Percentiles rank a stretch among this genome's conserved stretches.
These are phyloP conservation scores for Mycena vulgaris DNA, from an alignment of 768 basidiomycete species.

Conservation along the genomic window DNA sequence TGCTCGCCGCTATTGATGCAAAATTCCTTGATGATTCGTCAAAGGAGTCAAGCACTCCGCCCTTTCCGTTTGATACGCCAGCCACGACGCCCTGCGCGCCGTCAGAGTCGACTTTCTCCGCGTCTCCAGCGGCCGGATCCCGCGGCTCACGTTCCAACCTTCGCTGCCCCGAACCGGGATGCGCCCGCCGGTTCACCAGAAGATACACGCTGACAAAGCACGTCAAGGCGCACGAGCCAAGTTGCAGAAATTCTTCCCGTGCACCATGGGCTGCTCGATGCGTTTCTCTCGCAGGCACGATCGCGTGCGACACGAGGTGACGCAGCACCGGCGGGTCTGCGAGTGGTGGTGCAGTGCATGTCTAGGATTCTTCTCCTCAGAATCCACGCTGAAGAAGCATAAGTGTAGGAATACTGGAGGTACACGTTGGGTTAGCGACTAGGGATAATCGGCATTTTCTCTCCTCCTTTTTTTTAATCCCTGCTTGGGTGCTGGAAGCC, in stretches of 20 bases:
- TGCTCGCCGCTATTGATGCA: neutral
- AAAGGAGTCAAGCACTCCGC: neutral
- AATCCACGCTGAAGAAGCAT: conserved; percentile 68
- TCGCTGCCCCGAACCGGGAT: conserved; percentile 64
- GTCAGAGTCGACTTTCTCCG: neutral
- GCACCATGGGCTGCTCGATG: conserved; percentile 69
- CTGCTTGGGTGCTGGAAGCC: too few species aligned
- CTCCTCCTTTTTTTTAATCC: too few species aligned
- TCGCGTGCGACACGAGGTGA: conserved; percentile 70
- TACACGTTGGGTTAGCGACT: conserved; percentile 55
- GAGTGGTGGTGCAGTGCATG: conserved; percentile 68
- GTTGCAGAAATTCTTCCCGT: conserved; percentile 47
- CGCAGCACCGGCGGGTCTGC: conserved; percentile 71
- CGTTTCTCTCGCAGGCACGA: conserved; percentile 72
- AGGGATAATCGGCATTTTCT: too few species aligned
- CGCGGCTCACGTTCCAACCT: conserved; percentile 44
- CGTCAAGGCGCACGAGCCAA: conserved; percentile 70
- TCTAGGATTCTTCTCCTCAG: conserved; percentile 67
- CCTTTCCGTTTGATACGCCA: neutral
- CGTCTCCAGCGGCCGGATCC: neutral
- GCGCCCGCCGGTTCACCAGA: conserved; percentile 65
- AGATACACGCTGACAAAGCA: conserved; percentile 71
- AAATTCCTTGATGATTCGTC: neutral
- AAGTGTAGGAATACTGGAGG: conserved; percentile 68
- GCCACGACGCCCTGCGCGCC: conserved; percentile 4